These are phyloP conservation scores for Nyctanthes arbortristis DNA, from an alignment of 257 asterid genomes.

Conservation along the genomic window DNA sequence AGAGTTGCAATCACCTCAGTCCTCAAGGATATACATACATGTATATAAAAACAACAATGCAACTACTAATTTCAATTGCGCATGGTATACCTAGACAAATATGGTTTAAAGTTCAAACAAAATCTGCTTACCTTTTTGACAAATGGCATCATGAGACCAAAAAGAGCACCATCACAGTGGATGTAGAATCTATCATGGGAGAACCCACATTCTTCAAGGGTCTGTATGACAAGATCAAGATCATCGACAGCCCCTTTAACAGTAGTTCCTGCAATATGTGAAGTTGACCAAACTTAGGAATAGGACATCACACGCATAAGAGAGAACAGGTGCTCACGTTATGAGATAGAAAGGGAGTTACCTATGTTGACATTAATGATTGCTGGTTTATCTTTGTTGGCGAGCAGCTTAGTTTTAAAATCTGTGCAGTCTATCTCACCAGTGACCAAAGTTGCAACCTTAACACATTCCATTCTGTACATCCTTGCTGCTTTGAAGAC, in stretches of 20 bases:
- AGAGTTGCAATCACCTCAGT: not conserved
- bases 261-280: conserved; percentile 13
- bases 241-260: conserved; percentile 22
- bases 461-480: conserved; percentile 26
- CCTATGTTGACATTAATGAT: conserved; percentile 33
- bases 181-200: conserved; percentile 33
- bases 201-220: conserved; percentile 28
- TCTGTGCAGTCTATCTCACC: conserved; percentile 32
- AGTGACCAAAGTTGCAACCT: conserved; percentile 12
- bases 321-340: conserved; percentile 5
- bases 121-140: conserved; percentile 24
- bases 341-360: conserved; percentile 16
- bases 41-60: not conserved
- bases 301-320: not conserved
- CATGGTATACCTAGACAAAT: not conserved
- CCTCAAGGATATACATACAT: not conserved
- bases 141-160: conserved; percentile 38
- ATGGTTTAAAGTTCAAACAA: conserved; percentile 5
- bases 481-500: conserved; percentile 31
- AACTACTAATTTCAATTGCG: not conserved
- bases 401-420: conserved; percentile 9
- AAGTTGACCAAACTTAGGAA: conserved; percentile 11
- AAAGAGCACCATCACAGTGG: conserved; percentile 41
- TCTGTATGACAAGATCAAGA: conserved; percentile 20
- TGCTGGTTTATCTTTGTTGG: conserved; percentile 31